Evolutionary conservation across 140 eudicot species (phyloP).

Genomic region (Oenanthe javanica): DNA sequence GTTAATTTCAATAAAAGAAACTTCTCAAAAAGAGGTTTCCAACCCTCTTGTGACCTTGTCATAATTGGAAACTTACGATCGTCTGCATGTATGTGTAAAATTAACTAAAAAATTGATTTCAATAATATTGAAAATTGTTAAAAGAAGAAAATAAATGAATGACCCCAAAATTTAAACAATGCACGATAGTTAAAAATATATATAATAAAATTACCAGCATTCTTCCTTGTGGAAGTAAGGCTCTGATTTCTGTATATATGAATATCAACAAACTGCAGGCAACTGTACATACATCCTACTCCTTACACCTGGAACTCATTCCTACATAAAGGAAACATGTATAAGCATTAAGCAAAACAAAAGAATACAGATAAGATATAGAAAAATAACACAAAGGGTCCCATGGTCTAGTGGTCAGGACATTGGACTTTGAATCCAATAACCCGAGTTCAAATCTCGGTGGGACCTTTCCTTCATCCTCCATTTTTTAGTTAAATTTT

Average conservation of each 20-base stretch:
- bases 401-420: constrained; percentile 4
- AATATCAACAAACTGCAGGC: not conserved
- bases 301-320: not conserved
- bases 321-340: not conserved
- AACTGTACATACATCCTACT: not conserved
- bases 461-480: not conserved
- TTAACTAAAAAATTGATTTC: too few relatives aligned
- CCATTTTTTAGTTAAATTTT: not conserved
- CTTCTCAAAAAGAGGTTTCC: too few relatives aligned
- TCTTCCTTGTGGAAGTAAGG: not conserved
- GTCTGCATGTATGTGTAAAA: too few relatives aligned
- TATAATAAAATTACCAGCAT: not conserved
- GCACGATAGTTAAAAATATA: not conserved
- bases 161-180: not conserved
- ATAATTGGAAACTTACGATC: too few relatives aligned
- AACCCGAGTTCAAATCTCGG: constrained; percentile 2
- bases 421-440: constrained; percentile 6
- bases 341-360: not conserved
- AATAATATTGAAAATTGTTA: too few relatives aligned
- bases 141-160: too few relatives aligned
- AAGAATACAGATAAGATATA: not conserved
- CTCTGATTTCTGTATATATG: not conserved
- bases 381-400: not conserved
- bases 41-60: too few relatives aligned
- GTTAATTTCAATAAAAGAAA: too few relatives aligned